Base-by-base conservation (phyloP, 257 asterid genomes). In the Penstemon eatonii region DNA sequence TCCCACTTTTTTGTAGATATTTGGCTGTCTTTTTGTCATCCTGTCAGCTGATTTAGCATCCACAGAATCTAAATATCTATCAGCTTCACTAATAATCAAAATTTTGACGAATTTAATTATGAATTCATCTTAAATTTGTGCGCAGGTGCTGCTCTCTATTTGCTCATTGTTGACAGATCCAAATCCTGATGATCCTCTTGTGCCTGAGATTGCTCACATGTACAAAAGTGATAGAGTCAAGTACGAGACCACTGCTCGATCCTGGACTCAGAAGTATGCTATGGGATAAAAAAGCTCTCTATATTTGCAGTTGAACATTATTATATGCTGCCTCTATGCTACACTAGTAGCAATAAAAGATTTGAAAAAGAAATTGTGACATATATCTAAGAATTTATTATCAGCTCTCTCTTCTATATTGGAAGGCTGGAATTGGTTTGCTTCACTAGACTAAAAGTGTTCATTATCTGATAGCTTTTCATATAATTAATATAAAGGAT, bases 111-210 rank as follows among this genome's bases (percentile, higher is more conserved):
- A 25, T 25, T 25, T 25, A 25, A 25, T 25, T 25, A 25, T 25
- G 33, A 25, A 25, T 1, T 25, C 33, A 40, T 15, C 5, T 5
- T 50, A 37, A 3, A 7, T 4, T 11, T 60, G 7, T 60, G 66
- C 9, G 59, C 76, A 90, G 96, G 96, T 90, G 65, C 73, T 90
- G 58, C 93, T 90, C 19, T 89, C 96, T 12, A 83, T 89, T 37
- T 86, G 94, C 82, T 89, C 96, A 5, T 73, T 89, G 84, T 71
- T 89, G 78, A 89, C 96, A 5, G 96, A 89, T 68, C 96, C 96
- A 68, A 89, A 89, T 36, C 91, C 95, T 1, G 91, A 87, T 39
- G 96, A 89, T 75, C 96, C 96, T 33, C 88, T 89, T 18, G 95
- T 87, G 59, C 95, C 95, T 2, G 95, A 90, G 79, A 87, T 90